A percentile compares a stretch with the other conserved stretches of the same genome.
These are phyloP conservation scores for Aphanomyces cochlioides DNA, from an alignment of 352 stramenopile genomes.

Conservation along the genomic window DNA sequence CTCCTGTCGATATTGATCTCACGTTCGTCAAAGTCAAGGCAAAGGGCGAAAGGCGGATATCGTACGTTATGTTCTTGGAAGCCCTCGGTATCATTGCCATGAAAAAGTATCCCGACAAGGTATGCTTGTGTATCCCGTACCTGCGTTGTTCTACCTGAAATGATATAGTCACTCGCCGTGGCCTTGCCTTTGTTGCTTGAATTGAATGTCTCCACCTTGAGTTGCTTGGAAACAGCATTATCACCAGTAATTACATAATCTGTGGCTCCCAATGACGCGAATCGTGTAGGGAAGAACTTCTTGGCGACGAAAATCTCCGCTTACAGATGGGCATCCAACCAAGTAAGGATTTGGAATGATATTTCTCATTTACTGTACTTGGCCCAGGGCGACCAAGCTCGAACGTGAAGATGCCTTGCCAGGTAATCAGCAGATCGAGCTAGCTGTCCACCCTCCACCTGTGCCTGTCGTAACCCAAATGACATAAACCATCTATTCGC, in stretches of 20 bases:
- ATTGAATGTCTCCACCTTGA: slow-evolving; percentile 54
- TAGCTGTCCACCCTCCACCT: too few species aligned
- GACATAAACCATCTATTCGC: too few species aligned
- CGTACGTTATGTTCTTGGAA: slow-evolving; percentile 81
- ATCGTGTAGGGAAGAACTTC: slow-evolving; percentile 7
- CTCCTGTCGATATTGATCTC: slow-evolving; percentile 77
- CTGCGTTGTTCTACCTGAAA: neutral
- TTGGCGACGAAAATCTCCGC: slow-evolving; percentile 3
- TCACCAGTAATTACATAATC: neutral
- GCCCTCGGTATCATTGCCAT: slow-evolving; percentile 76
- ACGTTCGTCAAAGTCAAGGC: slow-evolving; percentile 86
- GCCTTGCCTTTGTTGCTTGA: slow-evolving; percentile 68
- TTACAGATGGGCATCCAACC: neutral
- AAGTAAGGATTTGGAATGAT: neutral
- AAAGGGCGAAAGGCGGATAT: slow-evolving; percentile 75
- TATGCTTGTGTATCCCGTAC: neutral
- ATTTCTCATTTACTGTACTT: too few species aligned
- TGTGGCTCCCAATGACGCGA: neutral
- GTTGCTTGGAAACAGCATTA: slow-evolving; percentile 48
- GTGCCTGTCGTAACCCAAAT: too few species aligned
- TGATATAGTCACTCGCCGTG: slow-evolving; percentile 44
- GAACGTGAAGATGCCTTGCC: too few species aligned
- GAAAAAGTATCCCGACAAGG: neutral
- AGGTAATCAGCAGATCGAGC: too few species aligned
- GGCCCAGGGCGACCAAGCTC: too few species aligned